Percentiles rank a stretch among this genome's conserved stretches.
These are phyloP conservation scores for Suillus plorans DNA, from an alignment of 768 basidiomycete species.

Conservation along the genomic window DNA sequence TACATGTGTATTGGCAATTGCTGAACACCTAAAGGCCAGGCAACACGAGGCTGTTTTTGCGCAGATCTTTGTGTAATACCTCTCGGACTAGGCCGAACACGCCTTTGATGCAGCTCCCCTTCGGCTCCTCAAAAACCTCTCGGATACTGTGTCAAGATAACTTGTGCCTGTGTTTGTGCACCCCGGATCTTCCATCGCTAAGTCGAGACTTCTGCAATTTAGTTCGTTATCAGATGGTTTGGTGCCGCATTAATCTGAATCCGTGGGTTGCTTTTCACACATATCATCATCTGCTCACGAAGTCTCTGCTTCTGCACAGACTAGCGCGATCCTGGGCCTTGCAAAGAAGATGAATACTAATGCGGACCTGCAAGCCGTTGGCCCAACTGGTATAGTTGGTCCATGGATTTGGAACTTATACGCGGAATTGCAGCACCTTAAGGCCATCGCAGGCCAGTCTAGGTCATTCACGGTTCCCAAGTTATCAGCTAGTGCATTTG, in stretches of 20 bases:
- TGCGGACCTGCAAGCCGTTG: not conserved
- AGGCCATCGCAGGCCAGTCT: not conserved
- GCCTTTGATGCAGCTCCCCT: not conserved
- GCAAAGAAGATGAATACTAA: not conserved
- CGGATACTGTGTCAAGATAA: not conserved
- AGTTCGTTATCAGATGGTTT: not conserved
- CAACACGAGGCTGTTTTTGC: not conserved
- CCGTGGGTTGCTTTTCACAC: not conserved
- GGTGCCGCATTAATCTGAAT: not conserved
- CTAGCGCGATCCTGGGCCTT: not conserved
- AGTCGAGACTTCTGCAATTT: not conserved
- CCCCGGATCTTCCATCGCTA: not conserved
- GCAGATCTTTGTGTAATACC: not conserved
- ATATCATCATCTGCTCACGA: not conserved
- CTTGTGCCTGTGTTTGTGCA: not conserved
- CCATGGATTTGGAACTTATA: not conserved
- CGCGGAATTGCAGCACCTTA: not conserved
- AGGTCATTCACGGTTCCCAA: not conserved
- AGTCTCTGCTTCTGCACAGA: not conserved
- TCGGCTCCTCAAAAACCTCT: not conserved
- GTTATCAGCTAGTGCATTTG: not conserved
- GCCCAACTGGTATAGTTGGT: not conserved
- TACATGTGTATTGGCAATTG: not conserved
- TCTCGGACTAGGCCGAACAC: not conserved
- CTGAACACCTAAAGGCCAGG: not conserved